Percentiles rank a stretch among this genome's conserved stretches.
phyloP scores from a whole-genome alignment of 2,329 filamentous ascomycete genomes.

The Bipolaris victoriae region DNA sequence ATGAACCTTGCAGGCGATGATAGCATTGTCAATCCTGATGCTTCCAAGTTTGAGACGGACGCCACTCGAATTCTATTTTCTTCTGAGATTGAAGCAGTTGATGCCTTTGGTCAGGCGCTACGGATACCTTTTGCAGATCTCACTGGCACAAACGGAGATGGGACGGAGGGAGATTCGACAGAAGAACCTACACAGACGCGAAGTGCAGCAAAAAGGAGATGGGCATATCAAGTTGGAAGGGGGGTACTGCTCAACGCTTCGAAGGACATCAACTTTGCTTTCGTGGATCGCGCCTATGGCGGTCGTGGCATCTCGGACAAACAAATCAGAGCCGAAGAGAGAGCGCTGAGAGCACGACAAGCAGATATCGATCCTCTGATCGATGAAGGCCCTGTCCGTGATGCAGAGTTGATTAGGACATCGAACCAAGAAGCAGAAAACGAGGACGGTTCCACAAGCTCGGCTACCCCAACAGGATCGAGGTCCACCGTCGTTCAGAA shows the following conservation, averaged over 20 bases:
- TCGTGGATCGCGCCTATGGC: constrained; percentile 67
- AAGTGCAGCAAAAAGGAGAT: constrained; percentile 57
- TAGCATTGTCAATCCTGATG: constrained; percentile 62
- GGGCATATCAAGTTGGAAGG: constrained; percentile 65
- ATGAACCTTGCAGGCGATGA: constrained; percentile 58
- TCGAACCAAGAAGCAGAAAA: constrained; percentile 22
- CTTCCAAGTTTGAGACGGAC: constrained; percentile 64
- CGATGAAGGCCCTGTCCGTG: constrained; percentile 52
- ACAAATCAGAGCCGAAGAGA: constrained; percentile 51
- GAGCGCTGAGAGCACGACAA: constrained; percentile 46
- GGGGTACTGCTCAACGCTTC: constrained; percentile 64
- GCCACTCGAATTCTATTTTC: constrained; percentile 59
- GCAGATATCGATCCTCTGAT: constrained; percentile 57
- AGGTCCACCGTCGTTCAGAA: constrained; percentile 1
- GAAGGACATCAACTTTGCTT: constrained; percentile 61
- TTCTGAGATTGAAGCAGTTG: constrained; percentile 61
- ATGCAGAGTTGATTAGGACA: constrained; percentile 33
- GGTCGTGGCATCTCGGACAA: constrained; percentile 58
- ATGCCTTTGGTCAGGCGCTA: constrained; percentile 62
- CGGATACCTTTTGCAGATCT: constrained; percentile 60
- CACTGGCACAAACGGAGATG: constrained; percentile 47
- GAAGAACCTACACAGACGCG: constrained; percentile 51
- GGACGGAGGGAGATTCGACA: constrained; percentile 25
- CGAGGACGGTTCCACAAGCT: constrained; percentile 9
- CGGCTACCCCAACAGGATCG: constrained; percentile 6